Base-by-base conservation (phyloP, 768 basidiomycete genomes). In the Russula vinacea region DNA sequence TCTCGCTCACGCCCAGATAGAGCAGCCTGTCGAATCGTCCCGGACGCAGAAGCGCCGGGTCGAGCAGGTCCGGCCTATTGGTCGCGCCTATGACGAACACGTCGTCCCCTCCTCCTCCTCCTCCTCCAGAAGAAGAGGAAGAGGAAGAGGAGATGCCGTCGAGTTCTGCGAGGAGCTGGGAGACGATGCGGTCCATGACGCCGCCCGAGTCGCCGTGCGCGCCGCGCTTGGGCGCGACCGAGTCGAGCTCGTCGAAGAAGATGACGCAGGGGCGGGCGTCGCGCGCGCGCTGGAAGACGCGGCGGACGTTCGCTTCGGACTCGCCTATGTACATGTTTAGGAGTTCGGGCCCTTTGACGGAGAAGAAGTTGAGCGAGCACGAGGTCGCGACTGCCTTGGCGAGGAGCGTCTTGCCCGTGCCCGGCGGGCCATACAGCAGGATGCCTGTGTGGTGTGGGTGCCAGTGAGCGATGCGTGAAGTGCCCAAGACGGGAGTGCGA, bases 281-380 rank as follows among this genome's bases (percentile, higher is more conserved):
- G 58, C 92, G 78, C 32, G 95, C 95, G 14, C 86, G 84, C 72
- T 95, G 92, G 74, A 98, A 98, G 1, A 98, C 86, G 17, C 88
- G 81, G 16, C 97, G 84, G 45, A 99, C 95, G 75, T 98, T 99
- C 65, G 98, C 97, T 75, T 98, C 95, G 13, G 93, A 95, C 76
- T 97, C 95, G 63, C 95, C 95, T 70, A 98, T 96, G 76, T 96
- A 98, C 95, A 98, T 98, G 76, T 96, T 96, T 56, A 97, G 83
- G 42, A 98, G 77, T 71, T 98, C 95, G 3, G 95, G 95, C 0
- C 95, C 95, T 74, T 98, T 97, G 70, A 97, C 86, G n/a, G 93
- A 95, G 77, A 98, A 89, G 76, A 98, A 97, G 74, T 97, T 97
- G 68, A 97, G 81, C 29, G 93, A 89, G 73, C 90, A 97, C 2